Base-by-base conservation (phyloP, 164 flowering plant genomes). In the Tetracentron sinense region DNA sequence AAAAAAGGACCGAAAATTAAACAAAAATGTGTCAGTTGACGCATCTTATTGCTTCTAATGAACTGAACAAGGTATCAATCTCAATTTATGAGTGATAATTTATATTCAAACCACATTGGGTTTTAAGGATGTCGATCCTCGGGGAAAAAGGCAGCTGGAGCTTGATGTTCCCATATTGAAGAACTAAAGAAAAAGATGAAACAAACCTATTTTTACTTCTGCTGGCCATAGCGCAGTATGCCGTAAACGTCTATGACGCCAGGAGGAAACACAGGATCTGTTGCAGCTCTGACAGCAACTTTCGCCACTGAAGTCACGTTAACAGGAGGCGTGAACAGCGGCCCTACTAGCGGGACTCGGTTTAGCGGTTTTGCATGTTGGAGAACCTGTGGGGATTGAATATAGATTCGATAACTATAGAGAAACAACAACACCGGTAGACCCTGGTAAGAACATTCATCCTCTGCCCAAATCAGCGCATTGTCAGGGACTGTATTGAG, bases 221-320 rank as follows among this genome's bases (percentile, higher is more conserved):
- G 87, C 71, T 87, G 90, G 71, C 86, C 74, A 47, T 85, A 76
- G 20, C 94, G 86, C 29, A 73, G 67, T 60, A 93, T 88, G 16
- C 96, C 94, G 44, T 88, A 66, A 2, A 87, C 94, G 62, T 93
- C 98, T 2, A 88, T 56, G 46, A 86, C 78, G 44, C 97, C 98
- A 6, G 98, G 98, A 67, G 98, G 98, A 60, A 90, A 93, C 8
- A 85, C 96, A 3, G 94, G 83, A 74, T 93, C 97, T 6, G 86
- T 84, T 4, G 98, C 96, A n/a, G 92, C 97, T 77, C 97, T 80
- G 0, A 93, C 88, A 19, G 97, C 86, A 51, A 93, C 97, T 61
- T 77, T 88, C 10, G 96, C 90, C 12, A 93, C 97, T 1, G 92
- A 74, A 30, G 75, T 81, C 0, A 85, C 98, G 56, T 67, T 89